These are phyloP conservation scores for Kitagawia praeruptora DNA, from an alignment of 129 eudicot species.

Conservation along the genomic window DNA sequence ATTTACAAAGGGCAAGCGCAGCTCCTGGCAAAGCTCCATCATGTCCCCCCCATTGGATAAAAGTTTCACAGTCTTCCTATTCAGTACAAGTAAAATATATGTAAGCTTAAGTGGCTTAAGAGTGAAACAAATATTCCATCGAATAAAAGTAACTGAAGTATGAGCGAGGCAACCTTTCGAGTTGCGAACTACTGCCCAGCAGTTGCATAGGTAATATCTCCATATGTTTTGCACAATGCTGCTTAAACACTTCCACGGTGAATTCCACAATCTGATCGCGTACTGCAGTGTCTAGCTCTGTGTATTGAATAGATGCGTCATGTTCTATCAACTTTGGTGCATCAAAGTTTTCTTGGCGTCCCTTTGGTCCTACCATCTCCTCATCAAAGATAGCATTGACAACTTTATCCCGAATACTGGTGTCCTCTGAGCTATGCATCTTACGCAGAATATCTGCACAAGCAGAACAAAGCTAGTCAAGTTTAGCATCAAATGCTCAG, in stretches of 20 bases:
- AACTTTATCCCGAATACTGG: slow-evolving; percentile 68
- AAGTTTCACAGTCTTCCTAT: slow-evolving; percentile 68
- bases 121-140: not conserved
- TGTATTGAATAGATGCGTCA: slow-evolving; percentile 40
- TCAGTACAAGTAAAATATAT: slow-evolving; percentile 10
- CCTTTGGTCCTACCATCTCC: slow-evolving; percentile 49
- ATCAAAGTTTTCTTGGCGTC: slow-evolving; percentile 33
- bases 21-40: slow-evolving; percentile 83
- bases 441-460: slow-evolving; percentile 63
- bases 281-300: slow-evolving; percentile 55
- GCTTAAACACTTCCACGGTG: slow-evolving; percentile 51
- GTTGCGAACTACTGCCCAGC: slow-evolving; percentile 43
- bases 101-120: not conserved
- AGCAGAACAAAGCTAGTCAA: not conserved
- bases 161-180: slow-evolving; percentile 39
- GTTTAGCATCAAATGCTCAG: too few relatives aligned
- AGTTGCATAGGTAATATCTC: slow-evolving; percentile 73
- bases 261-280: slow-evolving; percentile 63
- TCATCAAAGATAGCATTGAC: slow-evolving; percentile 73
- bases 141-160: not conserved
- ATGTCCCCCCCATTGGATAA: slow-evolving; percentile 82
- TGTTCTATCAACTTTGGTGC: slow-evolving; percentile 38
- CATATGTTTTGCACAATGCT: slow-evolving; percentile 82
- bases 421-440: slow-evolving; percentile 81
- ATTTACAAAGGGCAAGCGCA: slow-evolving; percentile 74